Conservation (phyloP, 179 eudicot genomes). For the Nepenthes alata region DNA sequence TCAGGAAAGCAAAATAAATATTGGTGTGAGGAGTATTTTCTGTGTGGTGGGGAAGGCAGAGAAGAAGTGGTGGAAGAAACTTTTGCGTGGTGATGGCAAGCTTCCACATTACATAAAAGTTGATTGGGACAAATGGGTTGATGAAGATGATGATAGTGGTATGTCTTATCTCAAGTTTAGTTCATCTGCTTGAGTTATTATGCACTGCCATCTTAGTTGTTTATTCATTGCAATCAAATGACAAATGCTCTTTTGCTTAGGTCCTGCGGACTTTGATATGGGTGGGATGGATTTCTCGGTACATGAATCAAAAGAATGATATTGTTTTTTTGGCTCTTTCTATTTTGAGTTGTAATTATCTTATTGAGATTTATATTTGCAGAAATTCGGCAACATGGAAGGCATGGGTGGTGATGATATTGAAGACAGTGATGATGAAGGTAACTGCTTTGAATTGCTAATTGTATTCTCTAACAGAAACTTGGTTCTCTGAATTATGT, state of each 20-base stretch:
- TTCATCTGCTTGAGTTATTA: not conserved
- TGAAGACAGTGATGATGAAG: conserved; percentile 73
- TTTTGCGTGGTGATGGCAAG: conserved; percentile 64
- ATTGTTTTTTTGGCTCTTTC: not conserved
- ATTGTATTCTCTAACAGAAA: not conserved
- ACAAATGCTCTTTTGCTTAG: conserved; percentile 16
- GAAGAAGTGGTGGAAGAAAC: conserved; percentile 73
- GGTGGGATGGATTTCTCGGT: conserved; percentile 98
- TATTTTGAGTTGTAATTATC: not conserved
- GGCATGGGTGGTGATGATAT: conserved; percentile 38
- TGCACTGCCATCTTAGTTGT: not conserved
- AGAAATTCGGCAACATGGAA: conserved; percentile 66
- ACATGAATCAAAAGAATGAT: conserved; percentile 7
- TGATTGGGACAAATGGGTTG: conserved; percentile 98
- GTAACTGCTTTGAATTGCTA: conserved; percentile 14
- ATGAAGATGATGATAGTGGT: conserved; percentile 65
- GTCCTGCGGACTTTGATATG: conserved; percentile 54
- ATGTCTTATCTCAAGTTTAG: not conserved
- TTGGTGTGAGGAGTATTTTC: conserved; percentile 56
- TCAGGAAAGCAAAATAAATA: conserved; percentile 78
- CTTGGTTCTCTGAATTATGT: not conserved
- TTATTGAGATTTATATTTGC: conserved; percentile 2
- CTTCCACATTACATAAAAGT: conserved; percentile 82
- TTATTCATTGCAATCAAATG: not conserved
- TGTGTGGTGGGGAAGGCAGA: conserved; percentile 76